phyloP scores from a whole-genome alignment of 2,329 filamentous ascomycete genomes.

The Fusarium foetens region DNA sequence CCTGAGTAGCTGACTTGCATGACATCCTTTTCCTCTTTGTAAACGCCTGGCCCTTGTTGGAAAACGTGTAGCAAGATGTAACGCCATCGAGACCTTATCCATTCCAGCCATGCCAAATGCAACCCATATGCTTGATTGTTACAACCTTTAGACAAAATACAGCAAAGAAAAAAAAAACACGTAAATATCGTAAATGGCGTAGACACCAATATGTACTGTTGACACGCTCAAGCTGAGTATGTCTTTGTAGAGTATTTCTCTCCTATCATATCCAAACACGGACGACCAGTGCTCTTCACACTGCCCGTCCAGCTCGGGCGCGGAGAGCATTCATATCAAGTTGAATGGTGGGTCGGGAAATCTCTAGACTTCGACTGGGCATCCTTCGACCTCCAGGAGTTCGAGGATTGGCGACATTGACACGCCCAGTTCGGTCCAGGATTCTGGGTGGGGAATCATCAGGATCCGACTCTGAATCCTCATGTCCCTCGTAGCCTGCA shows the following conservation, averaged over 20 bases:
- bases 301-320: slow-evolving; percentile 39
- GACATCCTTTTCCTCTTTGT: slow-evolving; percentile 32
- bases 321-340: slow-evolving; percentile 43
- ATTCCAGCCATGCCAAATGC: slow-evolving; percentile 32
- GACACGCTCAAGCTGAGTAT: not conserved
- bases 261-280: slow-evolving; percentile 34
- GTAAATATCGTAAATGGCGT: slow-evolving; percentile 30
- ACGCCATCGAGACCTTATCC: slow-evolving; percentile 35
- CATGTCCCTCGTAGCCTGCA: slow-evolving; percentile 64
- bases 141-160: slow-evolving; percentile 34
- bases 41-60: slow-evolving; percentile 35
- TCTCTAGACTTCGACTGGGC: slow-evolving; percentile 67
- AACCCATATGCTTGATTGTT: slow-evolving; percentile 32
- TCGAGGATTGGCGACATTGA: slow-evolving; percentile 67
- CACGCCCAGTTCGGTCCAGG: slow-evolving; percentile 62
- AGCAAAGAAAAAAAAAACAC: slow-evolving; percentile 24
- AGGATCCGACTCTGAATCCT: slow-evolving; percentile 55
- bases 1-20: slow-evolving; percentile 23
- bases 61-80: slow-evolving; percentile 25
- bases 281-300: slow-evolving; percentile 40
- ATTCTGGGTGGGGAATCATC: slow-evolving; percentile 59
- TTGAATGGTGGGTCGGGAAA: slow-evolving; percentile 53
- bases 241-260: not conserved
- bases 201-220: slow-evolving; percentile 11
- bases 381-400: slow-evolving; percentile 64